Percentiles rank a stretch among this genome's conserved stretches.
Conservation (phyloP, 768 basidiomycete genomes). For the Lanmaoa pseudosensibilis region DNA sequence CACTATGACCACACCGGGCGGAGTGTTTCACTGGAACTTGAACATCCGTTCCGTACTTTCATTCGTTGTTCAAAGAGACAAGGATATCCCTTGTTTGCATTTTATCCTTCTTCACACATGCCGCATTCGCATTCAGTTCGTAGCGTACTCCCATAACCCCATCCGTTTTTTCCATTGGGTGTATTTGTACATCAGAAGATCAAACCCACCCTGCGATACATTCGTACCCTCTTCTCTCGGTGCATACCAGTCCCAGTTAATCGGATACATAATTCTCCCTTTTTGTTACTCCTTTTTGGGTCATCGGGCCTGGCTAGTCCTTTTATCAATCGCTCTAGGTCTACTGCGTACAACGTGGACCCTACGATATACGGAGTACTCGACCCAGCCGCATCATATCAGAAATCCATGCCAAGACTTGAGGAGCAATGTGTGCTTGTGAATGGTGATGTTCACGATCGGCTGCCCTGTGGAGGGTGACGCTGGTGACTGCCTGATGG, state of each 20-base stretch:
- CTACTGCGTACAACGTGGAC: background rate
- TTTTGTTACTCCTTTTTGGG: background rate
- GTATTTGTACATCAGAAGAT: slow-evolving; percentile 24
- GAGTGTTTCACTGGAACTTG: slow-evolving; percentile 33
- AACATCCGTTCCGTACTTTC: slow-evolving; percentile 18
- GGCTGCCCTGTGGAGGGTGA: background rate
- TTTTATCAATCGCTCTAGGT: background rate
- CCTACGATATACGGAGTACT: background rate
- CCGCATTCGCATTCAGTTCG: slow-evolving; percentile 21
- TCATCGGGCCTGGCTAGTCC: background rate
- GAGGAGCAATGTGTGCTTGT: background rate
- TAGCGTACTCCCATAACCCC: slow-evolving; percentile 12
- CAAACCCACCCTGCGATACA: slow-evolving; percentile 14
- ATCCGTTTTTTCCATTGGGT: slow-evolving; percentile 4
- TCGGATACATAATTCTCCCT: slow-evolving; percentile 6
- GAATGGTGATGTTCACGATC: background rate
- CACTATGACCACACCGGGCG: slow-evolving; percentile 16
- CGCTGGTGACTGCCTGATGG: slow-evolving; percentile 3
- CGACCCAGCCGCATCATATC: background rate
- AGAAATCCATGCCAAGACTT: background rate
- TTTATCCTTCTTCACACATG: background rate
- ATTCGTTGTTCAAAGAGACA: slow-evolving; percentile 17
- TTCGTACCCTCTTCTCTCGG: slow-evolving; percentile 12
- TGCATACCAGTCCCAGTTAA: slow-evolving; percentile 17
- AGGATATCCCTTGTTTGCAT: slow-evolving; percentile 13